Base-by-base conservation (phyloP, 306 rosid species). In the Quercus dentata region DNA sequence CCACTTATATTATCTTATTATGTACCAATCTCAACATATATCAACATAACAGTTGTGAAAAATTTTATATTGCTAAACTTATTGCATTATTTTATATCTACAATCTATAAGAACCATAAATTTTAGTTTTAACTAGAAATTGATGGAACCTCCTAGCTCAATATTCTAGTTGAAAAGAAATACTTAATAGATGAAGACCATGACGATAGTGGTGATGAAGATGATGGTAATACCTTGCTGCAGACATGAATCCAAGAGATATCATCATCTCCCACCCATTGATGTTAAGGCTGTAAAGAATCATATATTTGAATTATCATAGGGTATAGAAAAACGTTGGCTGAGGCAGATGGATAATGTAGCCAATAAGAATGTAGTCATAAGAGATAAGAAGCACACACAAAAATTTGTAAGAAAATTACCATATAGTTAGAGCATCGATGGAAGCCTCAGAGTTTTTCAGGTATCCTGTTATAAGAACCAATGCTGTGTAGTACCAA, bases 351-450 rank as follows among this genome's bases (percentile, higher is more conserved):
- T 62, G 28, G 19, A 10, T 31, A 14, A 41, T 57, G 11, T 25
- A 14, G 21, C 28, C 49, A 41, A 69, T 49, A 51, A 1, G 58
- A 65, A 30, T 5, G 51, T 61, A 77, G 61, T 70, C 63, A 21
- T 69, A 33, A 25, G 8, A 25, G 19, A 41, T 23, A 20, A 17
- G 11, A 3, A 67, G 1, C 28, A 2, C 14, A 49, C 15, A 12
- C 54, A 11, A 3, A 19, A 4, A 20, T 49, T 49, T 44, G 21
- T 65, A 9, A 6, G 5, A 20, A n/a, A 23, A 14, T 78, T 88
- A 90, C 94, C 92, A 86, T 70, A 90, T 86, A 44, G 92, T n/a
- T 23, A 88, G 80, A 56, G 89, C 94, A 82, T 86, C 90, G 76
- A 88, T 80, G 30, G 85, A 27, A 18, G 83, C 88, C 79, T 85